Base-by-base conservation (phyloP, 23 red algal genomes). In the Gracilaria domingensis region DNA sequence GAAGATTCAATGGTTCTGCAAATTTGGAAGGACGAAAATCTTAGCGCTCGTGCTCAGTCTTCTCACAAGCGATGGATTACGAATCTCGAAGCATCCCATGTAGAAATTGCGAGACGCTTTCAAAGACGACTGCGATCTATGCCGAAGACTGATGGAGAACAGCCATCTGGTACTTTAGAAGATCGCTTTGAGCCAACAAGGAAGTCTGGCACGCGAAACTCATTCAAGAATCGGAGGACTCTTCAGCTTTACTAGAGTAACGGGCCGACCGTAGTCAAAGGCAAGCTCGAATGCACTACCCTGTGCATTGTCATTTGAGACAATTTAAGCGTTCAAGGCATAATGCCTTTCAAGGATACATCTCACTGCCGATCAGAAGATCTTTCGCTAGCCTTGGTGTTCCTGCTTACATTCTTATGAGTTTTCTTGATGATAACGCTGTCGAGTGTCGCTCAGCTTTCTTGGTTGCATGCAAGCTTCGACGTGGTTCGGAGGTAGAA, bases 11-110 rank as follows among this genome's bases (percentile, higher is more conserved):
- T 86, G 80, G 50, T 85, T 66, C 57, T 93, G n/a, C 90, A 93
- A 69, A 65, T 84, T 36, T 93, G 90, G 90, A 84, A 86, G 71
- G 70, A 86, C 42, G 90, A 93, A 30, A 93, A 93, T 69, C 90
- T 93, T 14, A 85, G 80, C n/a, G 72, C 90, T 28, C 40, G 90
- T n/a, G 90, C 90, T 29, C 79, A 86, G 70, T 76, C 69, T 17
- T 86, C 80, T 18, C 82, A 93, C 29, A 84, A 72, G 36, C 62
- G 82, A 80, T 93, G 90, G 90, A 84, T 84, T 21, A 42, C 56
- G 58, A 83, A 84, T 45, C 61, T 93, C 26, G 90, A 93, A 32
- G 90, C 80, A 6, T 40, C 65, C 20, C 90, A 93, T 62, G 80
- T 85, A 14, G 90, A 83, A 56, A 32, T 93, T 2, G 90, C 82